phyloP scores from a whole-genome alignment of 176 grass and related monocot genomes.

The Tillandsia leiboldiana region DNA sequence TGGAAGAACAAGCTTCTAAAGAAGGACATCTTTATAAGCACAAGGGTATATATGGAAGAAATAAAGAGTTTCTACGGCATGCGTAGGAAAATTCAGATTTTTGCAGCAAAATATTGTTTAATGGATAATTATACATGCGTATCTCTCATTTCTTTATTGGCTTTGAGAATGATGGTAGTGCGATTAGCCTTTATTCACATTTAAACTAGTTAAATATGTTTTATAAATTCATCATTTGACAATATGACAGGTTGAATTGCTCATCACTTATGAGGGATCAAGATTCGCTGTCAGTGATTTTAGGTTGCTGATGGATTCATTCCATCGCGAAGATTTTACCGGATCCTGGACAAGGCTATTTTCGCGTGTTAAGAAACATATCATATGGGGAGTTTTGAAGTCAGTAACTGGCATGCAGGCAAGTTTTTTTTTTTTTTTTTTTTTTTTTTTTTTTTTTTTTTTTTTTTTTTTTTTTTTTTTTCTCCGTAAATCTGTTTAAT shows the following conservation, averaged over 20 bases:
- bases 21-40: no score
- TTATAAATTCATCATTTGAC: not conserved
- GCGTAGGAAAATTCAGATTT: no score
- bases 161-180: no score
- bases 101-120: no score
- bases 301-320: slow-evolving; percentile 94
- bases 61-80: no score
- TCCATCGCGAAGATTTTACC: slow-evolving; percentile 90
- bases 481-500: not conserved
- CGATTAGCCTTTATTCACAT: not conserved
- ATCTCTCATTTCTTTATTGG: no score
- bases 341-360: slow-evolving; percentile 88
- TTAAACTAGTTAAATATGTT: not conserved
- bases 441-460: slow-evolving; percentile 16
- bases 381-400: slow-evolving; percentile 91
- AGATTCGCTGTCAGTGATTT: slow-evolving; percentile 77
- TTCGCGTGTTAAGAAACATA: slow-evolving; percentile 90
- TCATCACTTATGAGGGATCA: slow-evolving; percentile 86
- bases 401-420: slow-evolving; percentile 96
- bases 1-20: no score
- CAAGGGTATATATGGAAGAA: no score
- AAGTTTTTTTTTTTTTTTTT: slow-evolving; percentile 30
- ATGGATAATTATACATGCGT: no score
- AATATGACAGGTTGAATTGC: slow-evolving; percentile 76
- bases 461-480: slow-evolving; percentile 20